Percentiles rank a stretch among this genome's conserved stretches.
Evolutionary conservation across 371 early-diverging fungal species (phyloP).

Genomic region (Syncephalastrum sp.): DNA sequence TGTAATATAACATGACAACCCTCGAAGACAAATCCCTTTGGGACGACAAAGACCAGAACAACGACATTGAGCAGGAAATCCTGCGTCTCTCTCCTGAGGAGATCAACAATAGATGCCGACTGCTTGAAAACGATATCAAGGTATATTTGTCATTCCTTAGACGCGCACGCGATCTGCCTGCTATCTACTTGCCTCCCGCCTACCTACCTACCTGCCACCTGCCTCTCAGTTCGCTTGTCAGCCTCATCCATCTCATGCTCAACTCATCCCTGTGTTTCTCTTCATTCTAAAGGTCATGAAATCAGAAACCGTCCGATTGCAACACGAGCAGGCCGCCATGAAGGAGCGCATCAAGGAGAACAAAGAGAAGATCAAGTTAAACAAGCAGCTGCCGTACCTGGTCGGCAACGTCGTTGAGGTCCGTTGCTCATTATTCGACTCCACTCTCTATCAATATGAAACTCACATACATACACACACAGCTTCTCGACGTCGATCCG

Average conservation of each 20-base stretch:
- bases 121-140: constrained; percentile 95
- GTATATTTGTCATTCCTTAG: constrained; percentile 37
- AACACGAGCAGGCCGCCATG: constrained; percentile 89
- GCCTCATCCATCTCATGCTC: not conserved
- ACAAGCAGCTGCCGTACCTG: constrained; percentile 98
- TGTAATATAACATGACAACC: constrained; percentile 46
- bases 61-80: constrained; percentile 90
- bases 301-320: constrained; percentile 82
- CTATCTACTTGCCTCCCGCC: no score
- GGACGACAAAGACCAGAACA: constrained; percentile 58
- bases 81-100: constrained; percentile 87
- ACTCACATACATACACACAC: not conserved
- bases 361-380: constrained; percentile 98
- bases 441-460: not conserved
- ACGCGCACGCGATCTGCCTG: no score
- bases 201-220: no score
- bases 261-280: constrained; percentile 1
- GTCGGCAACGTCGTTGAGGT: constrained; percentile 99
- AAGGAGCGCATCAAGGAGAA: constrained; percentile 97
- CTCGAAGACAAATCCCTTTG: constrained; percentile 71
- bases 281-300: constrained; percentile 76
- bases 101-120: constrained; percentile 86
- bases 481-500: constrained; percentile 93
- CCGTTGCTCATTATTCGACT: constrained; percentile 6
- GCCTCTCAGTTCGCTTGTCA: no score